Conservation (phyloP, 768 basidiomycete species). For the Collybia mongolica region DNA sequence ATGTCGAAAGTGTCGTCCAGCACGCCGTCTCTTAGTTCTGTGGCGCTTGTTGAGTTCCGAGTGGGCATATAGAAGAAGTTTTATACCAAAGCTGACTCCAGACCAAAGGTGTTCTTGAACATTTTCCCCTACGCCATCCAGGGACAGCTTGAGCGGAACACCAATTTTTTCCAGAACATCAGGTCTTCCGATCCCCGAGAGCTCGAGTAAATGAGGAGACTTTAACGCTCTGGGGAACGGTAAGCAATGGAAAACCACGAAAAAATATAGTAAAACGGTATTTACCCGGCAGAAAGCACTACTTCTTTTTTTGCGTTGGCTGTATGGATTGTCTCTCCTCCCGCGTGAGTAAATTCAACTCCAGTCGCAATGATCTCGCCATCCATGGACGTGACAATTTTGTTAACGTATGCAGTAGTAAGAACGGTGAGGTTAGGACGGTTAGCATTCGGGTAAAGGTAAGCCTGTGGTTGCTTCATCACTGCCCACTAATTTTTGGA, state of each 20-base stretch:
- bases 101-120: conserved; percentile 37
- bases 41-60: background rate
- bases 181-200: conserved; percentile 54
- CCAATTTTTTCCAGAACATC: conserved; percentile 36
- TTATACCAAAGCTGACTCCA: conserved; percentile 24
- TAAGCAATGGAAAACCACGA: background rate
- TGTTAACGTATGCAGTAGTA: conserved; percentile 5
- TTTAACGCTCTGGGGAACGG: conserved; percentile 31
- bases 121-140: conserved; percentile 39
- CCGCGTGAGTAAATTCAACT: conserved; percentile 2
- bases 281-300: conserved; percentile 4
- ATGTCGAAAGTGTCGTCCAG: conserved; percentile 13
- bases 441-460: background rate
- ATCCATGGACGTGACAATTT: background rate
- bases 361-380: background rate
- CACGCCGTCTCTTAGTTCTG: conserved; percentile 6
- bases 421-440: conserved; percentile 1
- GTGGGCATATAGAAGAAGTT: conserved; percentile 10
- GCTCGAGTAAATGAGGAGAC: conserved; percentile 51
- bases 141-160: conserved; percentile 34
- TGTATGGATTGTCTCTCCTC: background rate
- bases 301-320: conserved; percentile 3
- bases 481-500: too few relatives aligned
- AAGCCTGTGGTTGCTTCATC: background rate
- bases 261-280: background rate